phyloP scores from a whole-genome alignment of 73 alveolate species.

The Diophrys sp. region DNA sequence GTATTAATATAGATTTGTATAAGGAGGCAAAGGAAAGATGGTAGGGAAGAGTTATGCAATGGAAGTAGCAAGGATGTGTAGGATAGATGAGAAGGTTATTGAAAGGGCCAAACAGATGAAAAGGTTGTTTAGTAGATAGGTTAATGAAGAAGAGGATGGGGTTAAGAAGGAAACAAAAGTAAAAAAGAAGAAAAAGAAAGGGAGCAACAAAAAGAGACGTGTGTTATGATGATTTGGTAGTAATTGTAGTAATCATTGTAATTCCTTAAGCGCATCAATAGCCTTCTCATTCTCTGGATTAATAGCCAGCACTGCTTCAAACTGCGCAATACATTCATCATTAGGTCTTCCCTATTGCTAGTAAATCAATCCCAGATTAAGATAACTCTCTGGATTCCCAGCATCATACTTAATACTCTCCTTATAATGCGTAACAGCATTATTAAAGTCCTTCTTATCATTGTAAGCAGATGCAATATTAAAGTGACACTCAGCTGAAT shows the following conservation, averaged over 20 bases:
- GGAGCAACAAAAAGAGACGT: too few relatives aligned
- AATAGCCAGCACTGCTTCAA: too few relatives aligned
- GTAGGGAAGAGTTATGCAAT: constrained; percentile 82
- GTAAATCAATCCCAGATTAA: too few relatives aligned
- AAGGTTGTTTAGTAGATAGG: not conserved
- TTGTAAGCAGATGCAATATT: constrained; percentile 63
- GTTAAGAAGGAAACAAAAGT: too few relatives aligned
- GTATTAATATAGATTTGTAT: constrained; percentile 76
- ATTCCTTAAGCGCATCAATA: too few relatives aligned
- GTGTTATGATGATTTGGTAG: too few relatives aligned
- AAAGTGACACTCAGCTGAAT: constrained; percentile 69
- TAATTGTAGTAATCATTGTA: too few relatives aligned
- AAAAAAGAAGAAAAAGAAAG: too few relatives aligned
- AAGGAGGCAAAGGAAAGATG: constrained; percentile 86
- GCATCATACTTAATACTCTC: constrained; percentile 3
- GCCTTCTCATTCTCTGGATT: too few relatives aligned
- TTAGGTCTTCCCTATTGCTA: too few relatives aligned
- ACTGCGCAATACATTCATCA: too few relatives aligned
- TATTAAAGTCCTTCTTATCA: constrained; percentile 40
- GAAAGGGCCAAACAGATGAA: not conserved
- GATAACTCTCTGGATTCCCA: constrained; percentile 9
- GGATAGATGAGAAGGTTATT: constrained; percentile 52
- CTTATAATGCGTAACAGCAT: constrained; percentile 51
- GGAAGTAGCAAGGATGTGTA: constrained; percentile 90
- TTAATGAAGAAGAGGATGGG: too few relatives aligned